phyloP scores from a whole-genome alignment of 1,284 basidiomycete genomes.

The Bondarzewia mesenterica region DNA sequence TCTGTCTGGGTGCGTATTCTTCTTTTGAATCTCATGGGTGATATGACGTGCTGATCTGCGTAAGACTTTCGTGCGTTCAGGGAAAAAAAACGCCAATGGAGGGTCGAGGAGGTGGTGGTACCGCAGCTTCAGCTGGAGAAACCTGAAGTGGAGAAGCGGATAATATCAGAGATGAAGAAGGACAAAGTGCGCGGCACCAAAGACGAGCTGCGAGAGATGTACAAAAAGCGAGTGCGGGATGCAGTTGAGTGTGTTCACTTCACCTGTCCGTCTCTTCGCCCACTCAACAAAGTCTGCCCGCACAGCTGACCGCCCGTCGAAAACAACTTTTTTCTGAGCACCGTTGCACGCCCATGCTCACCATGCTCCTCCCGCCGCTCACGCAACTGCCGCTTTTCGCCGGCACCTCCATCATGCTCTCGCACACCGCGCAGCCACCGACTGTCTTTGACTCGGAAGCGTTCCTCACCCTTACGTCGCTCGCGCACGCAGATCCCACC shows the following conservation, averaged over 20 bases:
- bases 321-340: constrained; percentile 52
- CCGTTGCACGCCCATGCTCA: constrained; percentile 48
- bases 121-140: constrained; percentile 55
- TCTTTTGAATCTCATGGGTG: neutral
- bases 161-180: constrained; percentile 51
- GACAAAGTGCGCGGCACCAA: constrained; percentile 46
- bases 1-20: constrained; percentile 70
- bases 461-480: constrained; percentile 63
- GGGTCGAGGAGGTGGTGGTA: constrained; percentile 59
- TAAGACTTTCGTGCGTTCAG: constrained; percentile 21
- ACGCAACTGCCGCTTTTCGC: constrained; percentile 72
- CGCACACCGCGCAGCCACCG: constrained; percentile 46
- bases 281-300: no score
- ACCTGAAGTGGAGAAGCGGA: constrained; percentile 42
- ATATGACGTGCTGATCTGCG: neutral
- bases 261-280: neutral
- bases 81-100: constrained; percentile 57
- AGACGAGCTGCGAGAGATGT: constrained; percentile 40
- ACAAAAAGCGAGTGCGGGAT: constrained; percentile 33
- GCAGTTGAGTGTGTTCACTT: constrained; percentile 8
- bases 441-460: constrained; percentile 66
- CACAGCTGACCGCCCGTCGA: constrained; percentile 46
- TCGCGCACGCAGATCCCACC: constrained; percentile 66
- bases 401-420: constrained; percentile 51
- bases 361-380: constrained; percentile 55